Evolutionary conservation across 2,329 filamentous ascomycete genomes (phyloP).

Genomic region (Trichoderma harzianum): DNA sequence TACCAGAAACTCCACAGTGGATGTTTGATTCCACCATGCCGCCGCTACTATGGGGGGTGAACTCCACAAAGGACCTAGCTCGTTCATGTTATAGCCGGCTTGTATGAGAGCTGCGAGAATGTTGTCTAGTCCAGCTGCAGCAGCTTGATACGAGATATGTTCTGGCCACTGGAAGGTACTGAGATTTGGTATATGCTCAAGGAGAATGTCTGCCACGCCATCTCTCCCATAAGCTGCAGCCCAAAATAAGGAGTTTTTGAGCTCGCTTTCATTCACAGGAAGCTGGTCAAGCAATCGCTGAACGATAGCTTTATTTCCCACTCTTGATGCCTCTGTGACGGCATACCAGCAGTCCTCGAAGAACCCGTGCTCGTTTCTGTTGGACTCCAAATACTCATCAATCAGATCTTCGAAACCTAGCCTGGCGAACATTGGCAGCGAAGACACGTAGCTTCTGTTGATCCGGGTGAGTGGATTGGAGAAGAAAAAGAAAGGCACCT

Average conservation of each 20-base stretch:
- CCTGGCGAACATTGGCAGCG: not conserved
- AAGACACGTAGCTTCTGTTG: not conserved
- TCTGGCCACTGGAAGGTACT: not conserved
- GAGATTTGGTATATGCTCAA: not conserved
- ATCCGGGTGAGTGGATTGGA: not conserved
- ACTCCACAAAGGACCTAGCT: not conserved
- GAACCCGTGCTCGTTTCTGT: too few species aligned
- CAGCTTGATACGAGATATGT: not conserved
- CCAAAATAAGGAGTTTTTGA: not conserved
- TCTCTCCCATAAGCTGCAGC: not conserved
- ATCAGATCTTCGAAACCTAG: not conserved
- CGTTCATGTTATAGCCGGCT: not conserved
- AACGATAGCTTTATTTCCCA: not conserved
- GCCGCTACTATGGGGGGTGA: not conserved
- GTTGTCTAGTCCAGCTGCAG: not conserved
- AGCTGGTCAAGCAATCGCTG: not conserved
- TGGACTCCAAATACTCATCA: not conserved
- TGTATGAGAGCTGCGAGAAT: not conserved
- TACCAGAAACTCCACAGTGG: not conserved
- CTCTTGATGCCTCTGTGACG: not conserved
- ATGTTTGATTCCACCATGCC: not conserved
- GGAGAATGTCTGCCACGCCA: not conserved
- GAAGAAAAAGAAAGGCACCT: not conserved
- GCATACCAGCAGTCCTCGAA: not conserved
- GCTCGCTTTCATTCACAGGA: not conserved